A percentile compares a stretch with the other conserved stretches of the same genome.
Conservation (phyloP, 1,139 yeast genomes). For the Geotrichum klebahnii region DNA sequence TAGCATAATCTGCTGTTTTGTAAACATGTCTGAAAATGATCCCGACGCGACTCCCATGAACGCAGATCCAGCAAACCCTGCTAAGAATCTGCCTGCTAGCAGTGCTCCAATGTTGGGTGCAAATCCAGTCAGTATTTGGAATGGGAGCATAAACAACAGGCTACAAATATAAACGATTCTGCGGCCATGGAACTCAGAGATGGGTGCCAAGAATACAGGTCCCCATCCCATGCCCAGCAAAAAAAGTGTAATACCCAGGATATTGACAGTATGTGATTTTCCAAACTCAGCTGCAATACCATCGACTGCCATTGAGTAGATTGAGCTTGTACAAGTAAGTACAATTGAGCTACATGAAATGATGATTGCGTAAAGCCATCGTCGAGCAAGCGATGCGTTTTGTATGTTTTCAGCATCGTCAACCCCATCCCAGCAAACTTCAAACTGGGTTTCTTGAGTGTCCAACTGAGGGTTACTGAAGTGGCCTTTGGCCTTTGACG, state of each 20-base stretch:
- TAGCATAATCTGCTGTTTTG: constrained; percentile 54
- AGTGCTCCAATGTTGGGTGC: constrained; percentile 60
- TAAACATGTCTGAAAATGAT: constrained; percentile 61
- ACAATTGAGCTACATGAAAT: constrained; percentile 48
- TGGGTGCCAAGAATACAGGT: constrained; percentile 67
- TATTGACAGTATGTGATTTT: constrained; percentile 56
- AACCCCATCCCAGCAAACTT: constrained; percentile 32
- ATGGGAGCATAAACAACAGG: constrained; percentile 52
- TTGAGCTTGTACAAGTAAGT: constrained; percentile 52
- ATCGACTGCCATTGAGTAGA: constrained; percentile 53
- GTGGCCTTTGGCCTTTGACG: no score
- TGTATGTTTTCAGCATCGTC: constrained; percentile 53
- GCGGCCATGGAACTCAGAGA: constrained; percentile 71
- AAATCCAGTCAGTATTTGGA: constrained; percentile 64
- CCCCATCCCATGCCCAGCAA: constrained; percentile 67
- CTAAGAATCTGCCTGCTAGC: constrained; percentile 60
- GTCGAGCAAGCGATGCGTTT: constrained; percentile 40
- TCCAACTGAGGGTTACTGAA: no score
- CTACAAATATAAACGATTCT: constrained; percentile 60
- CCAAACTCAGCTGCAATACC: constrained; percentile 48
- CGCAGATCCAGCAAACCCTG: constrained; percentile 66
- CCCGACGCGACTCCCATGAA: constrained; percentile 78
- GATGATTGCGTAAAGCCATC: constrained; percentile 53
- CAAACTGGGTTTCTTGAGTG: no score
- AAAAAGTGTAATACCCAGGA: constrained; percentile 61